phyloP scores from a whole-genome alignment of 2,329 filamentous ascomycete genomes.

The Plectosphaerella cucumerina region DNA sequence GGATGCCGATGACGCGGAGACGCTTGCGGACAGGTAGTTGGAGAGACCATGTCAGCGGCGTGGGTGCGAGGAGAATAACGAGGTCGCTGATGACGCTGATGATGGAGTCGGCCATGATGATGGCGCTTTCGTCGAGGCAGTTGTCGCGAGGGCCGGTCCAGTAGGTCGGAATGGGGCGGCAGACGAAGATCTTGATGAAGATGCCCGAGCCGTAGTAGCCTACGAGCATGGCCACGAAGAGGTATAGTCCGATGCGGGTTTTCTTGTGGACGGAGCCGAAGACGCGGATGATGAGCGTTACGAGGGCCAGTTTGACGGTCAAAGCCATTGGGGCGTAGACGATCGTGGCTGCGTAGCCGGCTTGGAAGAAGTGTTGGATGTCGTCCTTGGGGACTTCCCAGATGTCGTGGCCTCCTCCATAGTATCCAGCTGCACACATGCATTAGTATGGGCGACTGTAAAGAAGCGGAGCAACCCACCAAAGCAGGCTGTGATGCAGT shows the following conservation, averaged over 20 bases:
- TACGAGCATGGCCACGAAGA: constrained; percentile 30
- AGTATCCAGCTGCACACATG: constrained; percentile 14
- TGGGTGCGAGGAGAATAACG: constrained; percentile 22
- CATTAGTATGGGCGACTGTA: background rate
- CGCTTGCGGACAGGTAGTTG: constrained; percentile 22
- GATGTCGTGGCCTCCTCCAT: constrained; percentile 31
- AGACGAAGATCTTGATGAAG: constrained; percentile 37
- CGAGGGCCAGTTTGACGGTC: constrained; percentile 33
- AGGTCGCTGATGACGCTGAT: constrained; percentile 26
- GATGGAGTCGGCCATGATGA: constrained; percentile 25
- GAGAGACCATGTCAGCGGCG: constrained; percentile 26
- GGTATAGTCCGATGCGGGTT: constrained; percentile 30
- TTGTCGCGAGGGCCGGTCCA: constrained; percentile 26
- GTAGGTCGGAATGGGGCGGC: constrained; percentile 33
- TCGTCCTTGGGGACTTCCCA: constrained; percentile 24
- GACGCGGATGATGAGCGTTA: constrained; percentile 37
- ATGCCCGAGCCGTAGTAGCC: constrained; percentile 35
- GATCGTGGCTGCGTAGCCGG: constrained; percentile 36
- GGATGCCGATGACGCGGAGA: constrained; percentile 21
- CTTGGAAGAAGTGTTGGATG: constrained; percentile 29
- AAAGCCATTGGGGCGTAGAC: constrained; percentile 40
- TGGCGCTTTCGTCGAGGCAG: constrained; percentile 29
- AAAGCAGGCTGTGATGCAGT: constrained; percentile 17
- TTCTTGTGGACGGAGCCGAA: constrained; percentile 35
- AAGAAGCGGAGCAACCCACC: constrained; percentile 11